Evolutionary conservation across 2,329 filamentous ascomycete genomes (phyloP), one percentile per base, ranked within the genome.

Genomic region (Clonostachys rhizophaga): DNA sequence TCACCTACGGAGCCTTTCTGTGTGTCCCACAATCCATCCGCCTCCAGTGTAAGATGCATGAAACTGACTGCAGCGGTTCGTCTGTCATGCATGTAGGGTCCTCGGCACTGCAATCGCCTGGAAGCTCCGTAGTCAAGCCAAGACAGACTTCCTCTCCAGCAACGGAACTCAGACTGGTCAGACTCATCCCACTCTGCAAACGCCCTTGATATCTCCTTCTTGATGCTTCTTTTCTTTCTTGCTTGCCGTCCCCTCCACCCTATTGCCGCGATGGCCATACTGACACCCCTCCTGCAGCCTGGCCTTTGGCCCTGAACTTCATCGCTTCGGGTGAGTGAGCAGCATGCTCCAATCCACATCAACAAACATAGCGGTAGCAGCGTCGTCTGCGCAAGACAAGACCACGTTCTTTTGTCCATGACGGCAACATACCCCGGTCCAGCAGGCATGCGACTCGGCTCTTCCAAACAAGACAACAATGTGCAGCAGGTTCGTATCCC

Each of bases 281-380:
- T 16, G 12, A 17, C 20, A 35, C 40, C 17, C 6, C 61, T 50
- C 44, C 11, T 46, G 52, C 59, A 94, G 89, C 86, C 55, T 71
- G 90, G 54, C 89, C 89, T 57, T 73, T 94, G 68, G 87, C 89
- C 66, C 76, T 94, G 63, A 94, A 94, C 72, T 94, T 94, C 74
- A 88, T 94, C 72, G 89, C 89, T 67, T 89, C 88, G 74, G 87
- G 89, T 94, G 83, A 92, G 89, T 92, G 69, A 67, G 67, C 64
- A 64, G 62, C 24, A 60, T 18, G 20, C 52, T 49, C 51, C 55
- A 51, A 43, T 47, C 42, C 30, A 20, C 20, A 20, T 18, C 18
- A 43, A 18, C 42, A 34, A 18, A 13, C 8, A 42, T 13, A 42
- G 16, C 13, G 46, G 45, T 47, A 59, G 51, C 53, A n/a, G 36